Percentiles rank a stretch among this genome's conserved stretches.
These are phyloP conservation scores for Zymoseptoria ardabiliae DNA, from an alignment of 2,329 filamentous ascomycete genomes.

Conservation along the genomic window DNA sequence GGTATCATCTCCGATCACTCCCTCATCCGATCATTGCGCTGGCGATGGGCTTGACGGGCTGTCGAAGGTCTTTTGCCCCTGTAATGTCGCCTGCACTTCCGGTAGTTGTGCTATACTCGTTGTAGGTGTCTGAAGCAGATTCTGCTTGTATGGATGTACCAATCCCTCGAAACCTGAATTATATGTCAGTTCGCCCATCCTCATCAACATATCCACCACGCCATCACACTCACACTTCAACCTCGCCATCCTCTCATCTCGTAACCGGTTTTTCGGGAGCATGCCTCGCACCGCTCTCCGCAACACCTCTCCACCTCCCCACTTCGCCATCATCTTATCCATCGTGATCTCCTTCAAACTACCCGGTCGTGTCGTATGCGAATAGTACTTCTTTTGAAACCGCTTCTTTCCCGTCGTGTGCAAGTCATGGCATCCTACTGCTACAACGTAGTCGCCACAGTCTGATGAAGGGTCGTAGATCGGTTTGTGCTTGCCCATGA, in stretches of 20 bases:
- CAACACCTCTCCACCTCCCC: constrained; percentile 85
- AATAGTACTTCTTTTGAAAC: constrained; percentile 91
- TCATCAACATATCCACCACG: not conserved
- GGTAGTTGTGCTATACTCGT: constrained; percentile 26
- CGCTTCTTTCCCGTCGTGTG: constrained; percentile 88
- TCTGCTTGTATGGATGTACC: constrained; percentile 84
- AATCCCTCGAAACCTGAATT: constrained; percentile 75
- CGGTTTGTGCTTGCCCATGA: constrained; percentile 99
- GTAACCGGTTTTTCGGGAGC: constrained; percentile 91
- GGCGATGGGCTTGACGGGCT: not conserved
- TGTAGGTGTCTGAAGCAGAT: constrained; percentile 62
- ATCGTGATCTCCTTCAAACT: constrained; percentile 82
- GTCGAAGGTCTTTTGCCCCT: not conserved
- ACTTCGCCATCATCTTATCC: constrained; percentile 90
- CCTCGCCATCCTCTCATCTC: constrained; percentile 78
- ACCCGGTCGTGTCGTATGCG: constrained; percentile 85
- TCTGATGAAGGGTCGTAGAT: constrained; percentile 96
- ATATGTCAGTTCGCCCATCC: not conserved
- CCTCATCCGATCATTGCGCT: not conserved
- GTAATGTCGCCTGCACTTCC: constrained; percentile 34
- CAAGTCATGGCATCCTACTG: constrained; percentile 75
- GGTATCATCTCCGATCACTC: not conserved
- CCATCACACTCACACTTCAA: constrained; percentile 59
- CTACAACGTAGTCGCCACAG: constrained; percentile 96
- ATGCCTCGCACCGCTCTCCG: constrained; percentile 90